Conservation (phyloP, 371 early-diverging fungal genomes). For the Dichotomocladium elegans region DNA sequence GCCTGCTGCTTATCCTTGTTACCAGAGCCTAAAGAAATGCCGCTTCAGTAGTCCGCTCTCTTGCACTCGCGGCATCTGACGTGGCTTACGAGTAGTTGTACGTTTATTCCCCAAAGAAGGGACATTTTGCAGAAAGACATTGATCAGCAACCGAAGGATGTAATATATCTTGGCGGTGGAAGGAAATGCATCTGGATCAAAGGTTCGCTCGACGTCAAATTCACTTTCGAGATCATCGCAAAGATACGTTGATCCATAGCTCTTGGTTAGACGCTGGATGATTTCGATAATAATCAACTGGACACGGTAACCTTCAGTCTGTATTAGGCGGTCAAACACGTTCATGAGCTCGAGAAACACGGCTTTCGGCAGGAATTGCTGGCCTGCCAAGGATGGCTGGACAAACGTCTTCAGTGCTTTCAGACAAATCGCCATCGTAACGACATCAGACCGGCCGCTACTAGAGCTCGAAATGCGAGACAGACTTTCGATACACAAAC, state of each 20-base stretch:
- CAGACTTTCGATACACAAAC: conserved; percentile 63
- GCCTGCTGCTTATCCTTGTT: conserved; percentile 14
- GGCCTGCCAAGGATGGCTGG: conserved; percentile 37
- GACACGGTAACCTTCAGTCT: conserved; percentile 46
- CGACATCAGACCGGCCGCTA: conserved; percentile 24
- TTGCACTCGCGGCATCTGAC: neutral
- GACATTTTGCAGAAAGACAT: conserved; percentile 46
- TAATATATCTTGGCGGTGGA: conserved; percentile 45
- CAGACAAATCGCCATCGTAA: conserved; percentile 36
- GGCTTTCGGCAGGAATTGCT: conserved; percentile 41
- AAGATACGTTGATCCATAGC: conserved; percentile 33
- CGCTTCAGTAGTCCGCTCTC: neutral
- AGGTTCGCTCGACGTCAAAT: conserved; percentile 20
- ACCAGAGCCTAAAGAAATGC: neutral
- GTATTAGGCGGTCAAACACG: conserved; percentile 60
- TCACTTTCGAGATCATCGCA: conserved; percentile 37
- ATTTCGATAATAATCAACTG: conserved; percentile 47
- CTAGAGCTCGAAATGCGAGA: conserved; percentile 44
- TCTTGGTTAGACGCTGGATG: conserved; percentile 37
- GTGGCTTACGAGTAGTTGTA: conserved; percentile 12
- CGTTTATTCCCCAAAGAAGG: conserved; percentile 35
- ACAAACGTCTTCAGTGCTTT: conserved; percentile 39
- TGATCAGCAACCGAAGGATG: conserved; percentile 40
- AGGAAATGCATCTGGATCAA: conserved; percentile 43
- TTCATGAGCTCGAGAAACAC: conserved; percentile 61